Evolutionary conservation across 2,329 filamentous ascomycete genomes (phyloP).

Genomic region (Onygenales sp.): DNA sequence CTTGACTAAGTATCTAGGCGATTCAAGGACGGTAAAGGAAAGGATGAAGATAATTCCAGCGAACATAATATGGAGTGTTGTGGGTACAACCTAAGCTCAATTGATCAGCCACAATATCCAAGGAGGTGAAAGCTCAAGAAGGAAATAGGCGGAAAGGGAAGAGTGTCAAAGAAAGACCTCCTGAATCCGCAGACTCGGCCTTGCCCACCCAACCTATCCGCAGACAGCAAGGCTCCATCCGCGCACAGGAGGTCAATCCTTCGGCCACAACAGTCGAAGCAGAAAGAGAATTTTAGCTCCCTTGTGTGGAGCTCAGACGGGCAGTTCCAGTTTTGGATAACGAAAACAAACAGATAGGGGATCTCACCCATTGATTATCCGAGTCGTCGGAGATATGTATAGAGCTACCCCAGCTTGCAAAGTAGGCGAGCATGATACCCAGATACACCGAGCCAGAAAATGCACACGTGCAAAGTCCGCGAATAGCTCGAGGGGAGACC

Average conservation of each 20-base stretch:
- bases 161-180: conserved; percentile 2
- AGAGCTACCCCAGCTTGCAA: conserved; percentile 57
- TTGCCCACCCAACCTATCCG: no score
- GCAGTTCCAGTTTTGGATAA: no score
- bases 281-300: no score
- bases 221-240: no score
- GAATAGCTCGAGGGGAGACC: conserved; percentile 57
- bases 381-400: conserved; percentile 40
- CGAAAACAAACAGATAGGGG: no score
- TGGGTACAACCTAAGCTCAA: conserved; percentile 44
- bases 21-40: conserved; percentile 60
- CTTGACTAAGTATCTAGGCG: conserved; percentile 62
- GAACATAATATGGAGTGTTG: conserved; percentile 68
- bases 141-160: neutral
- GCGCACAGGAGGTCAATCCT: no score
- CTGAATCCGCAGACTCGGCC: neutral
- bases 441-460: conserved; percentile 65
- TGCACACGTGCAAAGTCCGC: conserved; percentile 64
- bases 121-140: neutral
- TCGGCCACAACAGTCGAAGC: no score
- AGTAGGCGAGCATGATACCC: conserved; percentile 71
- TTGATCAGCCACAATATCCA: conserved; percentile 3
- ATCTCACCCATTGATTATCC: conserved; percentile 38
- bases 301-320: no score
- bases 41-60: conserved; percentile 61